Conservation (phyloP, 2,329 filamentous ascomycete genomes). For the Stachybotrys chartarum region DNA sequence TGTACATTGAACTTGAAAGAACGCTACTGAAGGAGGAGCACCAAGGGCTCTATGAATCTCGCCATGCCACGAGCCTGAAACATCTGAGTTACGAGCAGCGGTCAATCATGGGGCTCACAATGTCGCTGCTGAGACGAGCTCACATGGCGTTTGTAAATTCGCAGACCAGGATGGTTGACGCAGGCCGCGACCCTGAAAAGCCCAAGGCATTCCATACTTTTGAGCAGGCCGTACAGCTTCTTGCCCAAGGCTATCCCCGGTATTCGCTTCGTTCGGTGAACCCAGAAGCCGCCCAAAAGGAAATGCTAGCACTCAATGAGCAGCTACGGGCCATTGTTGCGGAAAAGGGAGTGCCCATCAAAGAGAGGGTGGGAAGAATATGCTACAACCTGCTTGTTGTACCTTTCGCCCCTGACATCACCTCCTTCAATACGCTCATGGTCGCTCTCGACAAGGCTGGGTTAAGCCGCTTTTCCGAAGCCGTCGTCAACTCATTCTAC, state of each 20-base stretch:
- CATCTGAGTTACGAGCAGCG: neutral
- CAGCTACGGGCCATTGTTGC: constrained; percentile 19
- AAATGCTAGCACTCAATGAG: constrained; percentile 19
- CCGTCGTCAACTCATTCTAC: constrained; percentile 46
- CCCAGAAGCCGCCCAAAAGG: constrained; percentile 13
- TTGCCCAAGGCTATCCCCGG: constrained; percentile 3
- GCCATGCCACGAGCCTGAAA: neutral
- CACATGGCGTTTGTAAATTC: constrained; percentile 9
- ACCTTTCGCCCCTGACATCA: constrained; percentile 53
- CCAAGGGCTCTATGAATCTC: neutral
- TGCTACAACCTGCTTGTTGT: constrained; percentile 63
- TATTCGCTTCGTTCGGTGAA: constrained; percentile 23
- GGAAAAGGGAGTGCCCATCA: neutral
- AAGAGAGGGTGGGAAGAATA: constrained; percentile 28
- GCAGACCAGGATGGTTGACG: too few species aligned
- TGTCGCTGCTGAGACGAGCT: constrained; percentile 15
- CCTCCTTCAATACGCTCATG: constrained; percentile 50
- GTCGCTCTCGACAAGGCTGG: neutral
- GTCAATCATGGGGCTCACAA: neutral
- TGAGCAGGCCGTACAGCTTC: too few species aligned
- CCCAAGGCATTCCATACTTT: too few species aligned
- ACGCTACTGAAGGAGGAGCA: constrained; percentile 16
- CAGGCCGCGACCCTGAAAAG: too few species aligned
- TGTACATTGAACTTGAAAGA: constrained; percentile 21
- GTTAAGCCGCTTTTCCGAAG: constrained; percentile 34